These are phyloP conservation scores for Globisporangium acanthophoron DNA, from an alignment of 352 stramenopile species.

Conservation along the genomic window DNA sequence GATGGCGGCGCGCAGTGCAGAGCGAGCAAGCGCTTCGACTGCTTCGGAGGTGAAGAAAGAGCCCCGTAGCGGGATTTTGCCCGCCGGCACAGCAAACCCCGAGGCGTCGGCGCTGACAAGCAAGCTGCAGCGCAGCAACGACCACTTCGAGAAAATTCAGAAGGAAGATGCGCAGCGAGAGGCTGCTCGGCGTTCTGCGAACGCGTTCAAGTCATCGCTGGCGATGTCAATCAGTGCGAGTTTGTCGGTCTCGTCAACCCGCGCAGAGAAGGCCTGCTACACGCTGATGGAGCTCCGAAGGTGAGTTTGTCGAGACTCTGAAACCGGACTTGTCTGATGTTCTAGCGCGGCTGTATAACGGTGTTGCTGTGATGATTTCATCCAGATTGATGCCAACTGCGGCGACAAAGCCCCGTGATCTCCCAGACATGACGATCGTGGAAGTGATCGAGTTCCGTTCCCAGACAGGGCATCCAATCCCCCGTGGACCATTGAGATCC, in stretches of 20 bases:
- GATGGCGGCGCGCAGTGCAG: constrained; percentile 37
- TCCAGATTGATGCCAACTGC: constrained; percentile 25
- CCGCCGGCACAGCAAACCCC: background rate
- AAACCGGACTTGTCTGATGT: background rate
- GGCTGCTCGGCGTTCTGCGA: constrained; percentile 21
- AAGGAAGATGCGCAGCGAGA: constrained; percentile 47
- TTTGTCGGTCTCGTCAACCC: constrained; percentile 9
- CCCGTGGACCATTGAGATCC: constrained; percentile 5
- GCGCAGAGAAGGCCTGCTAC: constrained; percentile 50
- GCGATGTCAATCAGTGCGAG: constrained; percentile 22
- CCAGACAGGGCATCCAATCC: constrained; percentile 9
- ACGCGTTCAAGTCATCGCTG: constrained; percentile 52
- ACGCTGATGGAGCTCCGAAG: constrained; percentile 43
- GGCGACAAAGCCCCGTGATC: constrained; percentile 36
- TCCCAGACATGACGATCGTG: constrained; percentile 65
- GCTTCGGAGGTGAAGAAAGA: constrained; percentile 7
- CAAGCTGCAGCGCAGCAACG: constrained; percentile 40
- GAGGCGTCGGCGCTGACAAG: constrained; percentile 28
- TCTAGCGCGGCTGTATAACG: too few relatives aligned
- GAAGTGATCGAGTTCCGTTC: constrained; percentile 44
- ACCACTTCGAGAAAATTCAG: constrained; percentile 55
- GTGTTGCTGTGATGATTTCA: background rate
- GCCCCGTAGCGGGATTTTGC: constrained; percentile 1
- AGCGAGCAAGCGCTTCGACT: constrained; percentile 10
- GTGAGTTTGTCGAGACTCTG: constrained; percentile 15